Evolutionary conservation across 2,329 filamentous ascomycete species (phyloP), one percentile per base, ranked within the genome.

Genomic region (Cladophialophora chaetospira): DNA sequence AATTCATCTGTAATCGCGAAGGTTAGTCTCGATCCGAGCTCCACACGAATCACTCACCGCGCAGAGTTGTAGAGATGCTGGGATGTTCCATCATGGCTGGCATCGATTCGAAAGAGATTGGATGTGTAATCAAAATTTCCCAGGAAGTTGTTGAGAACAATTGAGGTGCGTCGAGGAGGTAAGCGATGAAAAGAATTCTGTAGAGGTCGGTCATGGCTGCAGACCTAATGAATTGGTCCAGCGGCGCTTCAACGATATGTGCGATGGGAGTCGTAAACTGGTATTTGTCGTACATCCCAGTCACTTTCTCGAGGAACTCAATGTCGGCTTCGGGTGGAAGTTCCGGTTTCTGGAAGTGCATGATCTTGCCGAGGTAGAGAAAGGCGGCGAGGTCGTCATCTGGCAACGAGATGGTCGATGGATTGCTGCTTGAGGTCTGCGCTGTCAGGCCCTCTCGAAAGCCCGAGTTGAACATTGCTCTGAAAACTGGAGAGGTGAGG

Each of bases 371-470:
- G 26, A 51, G 23, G 17, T 38, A 35, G 13, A 38, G n/a, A 28
- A 51, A 51, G 8, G 36, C 46, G n/a, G 33, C 29, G 4, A 35
- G 31, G 8, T 49, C 46, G 25, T 51, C 48, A 4, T 51, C 48
- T 10, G 38, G 48, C 36, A 51, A 19, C 17, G 48, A 28, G 33
- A 51, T 43, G 26, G 28, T 19, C n/a, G 21, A 38, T 17, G 36
- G 36, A 6, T 40, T 29, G 13, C 29, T 33, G 17, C 17, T 23
- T 5, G 21, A 26, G 5, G 11, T 15, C 25, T 31, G 35, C 10
- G 5, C 1, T 1, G 35, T 43, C n/a, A 26, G 13, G 21, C 48
- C 26, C 17, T 51, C 48, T 31, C 25, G 42, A 26, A 51, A 51
- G 17, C 48, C 48, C 29, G 48, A 43, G 1, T n/a, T 40, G 35